Evolutionary conservation across 2,329 filamentous ascomycete genomes (phyloP).

Genomic region (Epicoccum nigrum): DNA sequence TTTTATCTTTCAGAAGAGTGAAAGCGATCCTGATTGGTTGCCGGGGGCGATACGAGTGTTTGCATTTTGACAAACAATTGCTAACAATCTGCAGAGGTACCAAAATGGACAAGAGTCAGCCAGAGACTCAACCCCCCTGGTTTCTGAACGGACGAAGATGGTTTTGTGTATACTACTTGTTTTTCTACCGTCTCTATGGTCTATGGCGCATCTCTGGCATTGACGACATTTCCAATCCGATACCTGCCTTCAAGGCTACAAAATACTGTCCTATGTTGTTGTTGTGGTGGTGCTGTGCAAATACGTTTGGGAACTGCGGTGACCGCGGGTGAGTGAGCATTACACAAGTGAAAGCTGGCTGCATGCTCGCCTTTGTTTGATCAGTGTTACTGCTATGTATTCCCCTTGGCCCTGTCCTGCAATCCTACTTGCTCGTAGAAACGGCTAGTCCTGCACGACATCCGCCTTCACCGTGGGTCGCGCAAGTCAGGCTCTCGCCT

Average conservation of each 20-base stretch:
- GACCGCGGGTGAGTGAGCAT: not conserved
- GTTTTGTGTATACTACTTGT: slow-evolving; percentile 36
- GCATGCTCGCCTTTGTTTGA: not conserved
- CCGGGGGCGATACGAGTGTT: not conserved
- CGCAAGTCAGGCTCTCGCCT: slow-evolving; percentile 4
- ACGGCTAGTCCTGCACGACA: not conserved
- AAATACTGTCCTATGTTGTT: too few species aligned
- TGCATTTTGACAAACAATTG: slow-evolving; percentile 45
- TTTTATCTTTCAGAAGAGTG: not conserved
- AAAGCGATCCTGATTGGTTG: not conserved
- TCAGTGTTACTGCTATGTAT: not conserved
- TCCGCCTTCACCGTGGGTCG: slow-evolving; percentile 4
- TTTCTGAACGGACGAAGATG: slow-evolving; percentile 62
- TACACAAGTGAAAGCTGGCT: not conserved
- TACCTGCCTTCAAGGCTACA: not conserved
- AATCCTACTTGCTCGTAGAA: not conserved
- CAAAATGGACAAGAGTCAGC: slow-evolving; percentile 90
- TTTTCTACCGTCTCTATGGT: slow-evolving; percentile 26
- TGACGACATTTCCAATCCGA: slow-evolving; percentile 6
- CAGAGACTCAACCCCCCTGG: slow-evolving; percentile 93
- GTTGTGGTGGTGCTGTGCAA: not conserved
- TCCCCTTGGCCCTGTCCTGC: not conserved
- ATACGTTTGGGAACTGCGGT: not conserved
- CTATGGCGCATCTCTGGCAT: slow-evolving; percentile 21
- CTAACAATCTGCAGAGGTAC: slow-evolving; percentile 66